Evolutionary conservation across 148 eudicot genomes (phyloP).

Genomic region (Nepenthes gracilis): DNA sequence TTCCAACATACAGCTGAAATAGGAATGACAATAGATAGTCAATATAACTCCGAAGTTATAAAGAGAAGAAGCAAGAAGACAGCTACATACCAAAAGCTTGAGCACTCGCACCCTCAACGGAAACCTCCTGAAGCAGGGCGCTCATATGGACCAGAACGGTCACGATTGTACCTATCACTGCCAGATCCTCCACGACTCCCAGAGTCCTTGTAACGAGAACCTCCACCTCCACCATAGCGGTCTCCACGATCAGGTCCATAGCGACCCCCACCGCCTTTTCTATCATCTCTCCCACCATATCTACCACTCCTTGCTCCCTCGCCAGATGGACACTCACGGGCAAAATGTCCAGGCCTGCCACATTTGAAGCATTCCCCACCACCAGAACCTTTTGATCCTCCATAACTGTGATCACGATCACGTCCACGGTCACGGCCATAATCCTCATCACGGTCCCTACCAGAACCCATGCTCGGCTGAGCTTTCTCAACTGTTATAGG

Average conservation of each 20-base stretch:
- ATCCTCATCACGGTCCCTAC: constrained; percentile 64
- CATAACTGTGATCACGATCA: constrained; percentile 42
- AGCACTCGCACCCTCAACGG: constrained; percentile 24
- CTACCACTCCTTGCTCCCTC: constrained; percentile 82
- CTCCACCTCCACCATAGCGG: constrained; percentile 56
- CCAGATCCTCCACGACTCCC: constrained; percentile 67
- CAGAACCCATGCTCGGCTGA: constrained; percentile 56
- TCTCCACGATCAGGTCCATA: constrained; percentile 79
- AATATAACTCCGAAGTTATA: background rate
- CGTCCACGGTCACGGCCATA: constrained; percentile 52
- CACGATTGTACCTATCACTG: constrained; percentile 66
- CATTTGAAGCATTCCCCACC: constrained; percentile 51
- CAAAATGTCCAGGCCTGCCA: constrained; percentile 50
- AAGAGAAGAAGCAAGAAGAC: constrained; percentile 1
- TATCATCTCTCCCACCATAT: constrained; percentile 63
- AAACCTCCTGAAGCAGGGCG: constrained; percentile 48
- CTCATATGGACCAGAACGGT: constrained; percentile 91
- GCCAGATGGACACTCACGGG: constrained; percentile 65
- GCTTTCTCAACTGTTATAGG: constrained; percentile 90
- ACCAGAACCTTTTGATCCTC: constrained; percentile 62
- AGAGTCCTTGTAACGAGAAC: constrained; percentile 55
- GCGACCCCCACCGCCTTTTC: constrained; percentile 46
- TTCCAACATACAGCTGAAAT: constrained; percentile 27
- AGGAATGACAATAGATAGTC: background rate
- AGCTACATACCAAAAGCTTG: constrained; percentile 2